Percentiles rank a stretch among this genome's conserved stretches.
Evolutionary conservation across 2,329 filamentous ascomycete species (phyloP).

Genomic region (Botrytis sinoallii): DNA sequence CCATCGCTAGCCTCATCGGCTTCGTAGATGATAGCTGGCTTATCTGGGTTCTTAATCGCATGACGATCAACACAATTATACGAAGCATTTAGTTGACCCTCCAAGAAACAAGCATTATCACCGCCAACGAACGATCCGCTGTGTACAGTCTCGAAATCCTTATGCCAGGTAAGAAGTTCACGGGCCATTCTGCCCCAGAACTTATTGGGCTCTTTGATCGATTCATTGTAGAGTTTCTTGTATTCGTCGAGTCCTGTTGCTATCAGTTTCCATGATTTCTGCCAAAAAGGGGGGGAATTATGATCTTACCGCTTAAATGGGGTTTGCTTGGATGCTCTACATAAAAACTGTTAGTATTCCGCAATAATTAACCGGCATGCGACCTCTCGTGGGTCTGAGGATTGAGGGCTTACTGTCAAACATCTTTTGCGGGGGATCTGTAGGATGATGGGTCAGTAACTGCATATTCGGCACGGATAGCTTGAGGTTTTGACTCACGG

Average conservation of each 20-base stretch:
- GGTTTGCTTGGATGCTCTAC: slow-evolving; percentile 68
- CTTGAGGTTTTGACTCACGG: slow-evolving; percentile 47
- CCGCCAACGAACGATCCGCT: slow-evolving; percentile 73
- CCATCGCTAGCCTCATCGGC: slow-evolving; percentile 87
- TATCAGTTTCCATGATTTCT: slow-evolving; percentile 5
- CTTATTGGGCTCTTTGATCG: slow-evolving; percentile 80
- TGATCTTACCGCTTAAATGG: slow-evolving; percentile 59
- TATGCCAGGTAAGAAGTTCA: slow-evolving; percentile 85
- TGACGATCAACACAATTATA: slow-evolving; percentile 98
- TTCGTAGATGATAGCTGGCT: slow-evolving; percentile 97
- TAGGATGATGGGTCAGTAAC: slow-evolving; percentile 26
- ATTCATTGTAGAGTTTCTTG: slow-evolving; percentile 71
- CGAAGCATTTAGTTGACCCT: slow-evolving; percentile 89
- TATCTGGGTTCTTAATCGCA: slow-evolving; percentile 90
- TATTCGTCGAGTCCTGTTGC: slow-evolving; percentile 61
- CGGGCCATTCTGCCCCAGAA: slow-evolving; percentile 89
- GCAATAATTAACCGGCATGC: slow-evolving; percentile 19
- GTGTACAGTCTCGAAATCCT: slow-evolving; percentile 87
- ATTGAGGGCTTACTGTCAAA: slow-evolving; percentile 55
- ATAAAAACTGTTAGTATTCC: slow-evolving; percentile 34
- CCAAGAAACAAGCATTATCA: slow-evolving; percentile 91
- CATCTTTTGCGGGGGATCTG: slow-evolving; percentile 65
- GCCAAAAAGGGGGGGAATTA: not conserved
- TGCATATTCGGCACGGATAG: slow-evolving; percentile 10
- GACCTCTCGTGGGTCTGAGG: not conserved